Evolutionary conservation across 2,329 filamentous ascomycete genomes (phyloP).

Genomic region (Plenodomus biglobosus): DNA sequence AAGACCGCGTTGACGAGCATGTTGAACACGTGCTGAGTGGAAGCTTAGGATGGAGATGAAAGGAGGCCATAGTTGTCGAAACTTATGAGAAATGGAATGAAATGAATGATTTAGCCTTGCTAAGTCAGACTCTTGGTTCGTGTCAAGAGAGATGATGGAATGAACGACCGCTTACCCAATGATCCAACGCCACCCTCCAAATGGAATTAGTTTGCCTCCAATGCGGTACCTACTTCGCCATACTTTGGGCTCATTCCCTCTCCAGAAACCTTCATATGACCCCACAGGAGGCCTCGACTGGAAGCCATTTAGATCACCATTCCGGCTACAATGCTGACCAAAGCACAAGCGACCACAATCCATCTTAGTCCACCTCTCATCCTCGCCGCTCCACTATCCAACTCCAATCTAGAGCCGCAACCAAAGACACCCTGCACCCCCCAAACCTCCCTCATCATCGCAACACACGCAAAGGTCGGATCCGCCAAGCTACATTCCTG

Average conservation of each 20-base stretch:
- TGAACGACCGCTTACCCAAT: too few species aligned
- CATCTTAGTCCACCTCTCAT: neutral
- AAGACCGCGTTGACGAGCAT: slow-evolving; percentile 67
- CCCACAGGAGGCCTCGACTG: too few species aligned
- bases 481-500: neutral
- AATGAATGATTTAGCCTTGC: too few species aligned
- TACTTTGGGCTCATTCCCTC: too few species aligned
- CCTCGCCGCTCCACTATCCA: neutral
- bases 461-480: slow-evolving; percentile 1
- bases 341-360: neutral
- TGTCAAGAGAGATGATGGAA: too few species aligned
- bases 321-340: neutral
- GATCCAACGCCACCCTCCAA: too few species aligned
- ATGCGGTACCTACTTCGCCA: too few species aligned
- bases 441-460: neutral
- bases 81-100: neutral
- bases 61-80: neutral
- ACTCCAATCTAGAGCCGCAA: neutral
- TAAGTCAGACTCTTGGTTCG: too few species aligned
- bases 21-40: slow-evolving; percentile 62
- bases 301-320: neutral
- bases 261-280: too few species aligned
- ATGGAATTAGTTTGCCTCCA: too few species aligned
- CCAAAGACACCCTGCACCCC: neutral
- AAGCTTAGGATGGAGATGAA: neutral